Percentiles rank a stretch among this genome's conserved stretches.
Evolutionary conservation across 441 rosid genomes (phyloP).

Genomic region (Adansonia madagascariensis): DNA sequence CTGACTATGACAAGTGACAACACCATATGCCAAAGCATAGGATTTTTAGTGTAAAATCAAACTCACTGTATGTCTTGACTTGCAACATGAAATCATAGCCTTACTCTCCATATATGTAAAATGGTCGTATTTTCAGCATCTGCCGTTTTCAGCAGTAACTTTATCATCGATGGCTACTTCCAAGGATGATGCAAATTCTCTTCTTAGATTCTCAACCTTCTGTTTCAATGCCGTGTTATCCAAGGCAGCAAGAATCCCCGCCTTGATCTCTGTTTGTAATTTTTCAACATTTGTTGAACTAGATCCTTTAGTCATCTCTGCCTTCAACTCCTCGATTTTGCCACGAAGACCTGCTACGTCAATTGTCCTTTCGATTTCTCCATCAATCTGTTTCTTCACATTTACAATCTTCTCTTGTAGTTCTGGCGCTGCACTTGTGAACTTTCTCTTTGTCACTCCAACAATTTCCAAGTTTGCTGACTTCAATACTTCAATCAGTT

Average conservation of each 20-base stretch:
- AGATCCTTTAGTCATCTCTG: constrained; percentile 38
- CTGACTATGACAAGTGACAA: not conserved
- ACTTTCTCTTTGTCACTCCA: constrained; percentile 35
- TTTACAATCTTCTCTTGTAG: constrained; percentile 32
- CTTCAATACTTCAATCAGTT: constrained; percentile 35
- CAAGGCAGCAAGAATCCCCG: constrained; percentile 35
- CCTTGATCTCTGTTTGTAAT: constrained; percentile 39
- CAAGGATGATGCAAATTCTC: constrained; percentile 29
- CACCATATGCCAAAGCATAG: not conserved
- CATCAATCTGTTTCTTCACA: constrained; percentile 33
- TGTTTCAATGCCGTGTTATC: constrained; percentile 35
- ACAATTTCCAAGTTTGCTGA: constrained; percentile 45
- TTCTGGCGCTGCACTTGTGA: constrained; percentile 25
- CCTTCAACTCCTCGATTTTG: constrained; percentile 42
- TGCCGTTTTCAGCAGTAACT: constrained; percentile 38
- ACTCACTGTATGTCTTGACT: not conserved
- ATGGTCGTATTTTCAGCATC: constrained; percentile 25
- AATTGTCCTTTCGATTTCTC: constrained; percentile 41
- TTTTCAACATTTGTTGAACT: constrained; percentile 32
- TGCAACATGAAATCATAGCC: constrained; percentile 3
- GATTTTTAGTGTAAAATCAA: not conserved
- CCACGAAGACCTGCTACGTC: constrained; percentile 30
- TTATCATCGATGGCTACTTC: constrained; percentile 22
- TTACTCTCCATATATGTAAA: not conserved
- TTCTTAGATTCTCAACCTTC: constrained; percentile 40